Conservation (phyloP, 495 filamentous ascomycete species). For the Penicillium waksmanii region DNA sequence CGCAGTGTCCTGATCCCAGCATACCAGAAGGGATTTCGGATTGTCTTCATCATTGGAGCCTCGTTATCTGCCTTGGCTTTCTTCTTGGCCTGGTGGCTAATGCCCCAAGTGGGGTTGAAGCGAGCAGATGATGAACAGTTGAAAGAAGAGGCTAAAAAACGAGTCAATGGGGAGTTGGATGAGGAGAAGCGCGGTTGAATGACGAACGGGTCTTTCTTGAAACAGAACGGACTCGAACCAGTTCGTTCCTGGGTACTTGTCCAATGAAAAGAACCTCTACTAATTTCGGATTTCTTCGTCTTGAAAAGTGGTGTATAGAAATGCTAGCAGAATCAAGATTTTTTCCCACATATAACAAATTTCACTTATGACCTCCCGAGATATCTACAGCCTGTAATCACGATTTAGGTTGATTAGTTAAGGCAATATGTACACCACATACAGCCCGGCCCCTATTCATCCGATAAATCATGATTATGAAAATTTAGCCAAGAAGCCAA, state of each 20-base stretch:
- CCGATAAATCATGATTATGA: too few relatives aligned
- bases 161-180: slow-evolving; percentile 23
- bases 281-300: too few relatives aligned
- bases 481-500: too few relatives aligned
- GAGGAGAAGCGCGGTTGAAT: slow-evolving; percentile 15
- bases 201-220: neutral
- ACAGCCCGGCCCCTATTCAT: too few relatives aligned
- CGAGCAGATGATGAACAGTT: slow-evolving; percentile 50
- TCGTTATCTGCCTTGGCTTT: slow-evolving; percentile 50
- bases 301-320: neutral
- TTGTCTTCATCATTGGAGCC: slow-evolving; percentile 55
- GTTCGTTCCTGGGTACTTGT: too few relatives aligned
- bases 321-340: neutral
- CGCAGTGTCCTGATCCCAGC: slow-evolving; percentile 47
- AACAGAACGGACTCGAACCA: too few relatives aligned
- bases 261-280: too few relatives aligned
- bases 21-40: slow-evolving; percentile 53
- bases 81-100: slow-evolving; percentile 44
- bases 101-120: slow-evolving; percentile 51
- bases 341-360: too few relatives aligned
- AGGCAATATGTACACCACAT: too few relatives aligned
- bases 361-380: too few relatives aligned
- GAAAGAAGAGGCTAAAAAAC: slow-evolving; percentile 48
- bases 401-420: too few relatives aligned
- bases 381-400: too few relatives aligned